These are phyloP conservation scores for Amanita exitialis DNA, from an alignment of 768 basidiomycete genomes.

Conservation along the genomic window DNA sequence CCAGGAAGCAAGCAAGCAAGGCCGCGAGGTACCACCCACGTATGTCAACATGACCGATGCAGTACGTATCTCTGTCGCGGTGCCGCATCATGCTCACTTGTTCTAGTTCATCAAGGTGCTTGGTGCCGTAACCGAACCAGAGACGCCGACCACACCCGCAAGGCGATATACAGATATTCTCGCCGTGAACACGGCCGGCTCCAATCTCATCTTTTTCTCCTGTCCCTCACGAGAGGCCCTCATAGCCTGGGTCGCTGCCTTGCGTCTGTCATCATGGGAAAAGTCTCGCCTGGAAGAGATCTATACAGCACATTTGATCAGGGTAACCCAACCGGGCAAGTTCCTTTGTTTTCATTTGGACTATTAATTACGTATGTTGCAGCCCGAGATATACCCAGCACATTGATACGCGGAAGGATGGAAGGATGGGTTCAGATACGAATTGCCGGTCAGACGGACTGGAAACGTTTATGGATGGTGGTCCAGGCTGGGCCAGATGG, in stretches of 20 bases:
- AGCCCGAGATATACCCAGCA: conserved; percentile 46
- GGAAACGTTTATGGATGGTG: conserved; percentile 87
- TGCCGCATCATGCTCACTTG: background rate
- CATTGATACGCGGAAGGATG: conserved; percentile 61
- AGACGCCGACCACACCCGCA: conserved; percentile 34
- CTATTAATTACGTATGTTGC: conserved; percentile 4
- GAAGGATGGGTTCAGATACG: conserved; percentile 91
- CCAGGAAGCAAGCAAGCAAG: conserved; percentile 72
- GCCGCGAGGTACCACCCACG: conserved; percentile 74
- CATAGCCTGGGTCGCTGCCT: conserved; percentile 84
- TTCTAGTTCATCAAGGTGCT: conserved; percentile 69
- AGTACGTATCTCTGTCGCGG: conserved; percentile 33
- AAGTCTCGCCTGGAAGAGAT: conserved; percentile 93
- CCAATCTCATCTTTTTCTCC: conserved; percentile 82
- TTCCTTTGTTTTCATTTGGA: conserved; percentile 5
- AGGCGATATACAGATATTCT: conserved; percentile 70
- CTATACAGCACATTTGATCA: conserved; percentile 89
- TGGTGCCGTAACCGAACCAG: conserved; percentile 60
- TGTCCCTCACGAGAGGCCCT: conserved; percentile 64
- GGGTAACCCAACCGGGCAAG: conserved; percentile 52
- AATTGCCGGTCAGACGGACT: conserved; percentile 94
- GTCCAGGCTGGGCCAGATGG: conserved; percentile 38
- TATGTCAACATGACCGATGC: conserved; percentile 88
- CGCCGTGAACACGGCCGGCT: conserved; percentile 89
- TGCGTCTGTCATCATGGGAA: conserved; percentile 90